A percentile compares a stretch with the other conserved stretches of the same genome.
These are phyloP conservation scores for Globisporangium iwayamae DNA, from an alignment of 352 stramenopile genomes.

Conservation along the genomic window DNA sequence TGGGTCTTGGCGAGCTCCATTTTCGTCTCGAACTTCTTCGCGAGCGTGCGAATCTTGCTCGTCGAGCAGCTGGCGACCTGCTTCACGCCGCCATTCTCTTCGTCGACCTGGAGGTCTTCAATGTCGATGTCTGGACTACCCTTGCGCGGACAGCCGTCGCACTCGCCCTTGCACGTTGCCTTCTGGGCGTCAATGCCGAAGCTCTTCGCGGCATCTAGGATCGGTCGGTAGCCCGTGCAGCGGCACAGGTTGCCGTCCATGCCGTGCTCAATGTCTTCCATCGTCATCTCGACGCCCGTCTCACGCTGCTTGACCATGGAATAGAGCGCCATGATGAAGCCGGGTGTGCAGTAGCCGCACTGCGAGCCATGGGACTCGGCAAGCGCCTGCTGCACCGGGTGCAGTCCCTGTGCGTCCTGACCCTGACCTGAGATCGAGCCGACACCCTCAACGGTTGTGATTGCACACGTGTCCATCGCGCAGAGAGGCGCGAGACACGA, in stretches of 20 bases:
- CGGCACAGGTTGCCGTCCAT: constrained; percentile 96
- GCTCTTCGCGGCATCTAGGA: constrained; percentile 84
- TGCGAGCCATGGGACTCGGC: constrained; percentile 93
- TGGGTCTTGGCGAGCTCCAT: constrained; percentile 22
- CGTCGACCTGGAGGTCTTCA: constrained; percentile 38
- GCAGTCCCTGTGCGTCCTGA: constrained; percentile 40
- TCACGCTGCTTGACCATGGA: constrained; percentile 79
- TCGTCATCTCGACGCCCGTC: constrained; percentile 58
- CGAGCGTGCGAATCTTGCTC: constrained; percentile 60
- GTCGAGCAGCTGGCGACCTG: constrained; percentile 62
- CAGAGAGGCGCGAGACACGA: constrained; percentile 83
- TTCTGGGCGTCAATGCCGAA: constrained; percentile 66
- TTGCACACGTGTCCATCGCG: constrained; percentile 73
- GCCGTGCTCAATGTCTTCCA: constrained; percentile 90
- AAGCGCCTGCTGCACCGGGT: constrained; percentile 85
- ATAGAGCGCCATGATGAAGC: constrained; percentile 86
- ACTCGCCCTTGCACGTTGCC: constrained; percentile 62
- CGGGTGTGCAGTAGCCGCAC: constrained; percentile 92
- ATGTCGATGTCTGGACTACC: constrained; percentile 43
- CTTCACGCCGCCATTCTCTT: constrained; percentile 22
- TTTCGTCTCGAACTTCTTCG: constrained; percentile 29
- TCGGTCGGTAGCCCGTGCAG: constrained; percentile 89
- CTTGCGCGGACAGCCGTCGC: constrained; percentile 63
- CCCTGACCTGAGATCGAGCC: constrained; percentile 28
- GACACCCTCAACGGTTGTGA: constrained; percentile 88